phyloP scores from a whole-genome alignment of 805 yeast genomes.

The Schizosaccharomyces lindneri region DNA sequence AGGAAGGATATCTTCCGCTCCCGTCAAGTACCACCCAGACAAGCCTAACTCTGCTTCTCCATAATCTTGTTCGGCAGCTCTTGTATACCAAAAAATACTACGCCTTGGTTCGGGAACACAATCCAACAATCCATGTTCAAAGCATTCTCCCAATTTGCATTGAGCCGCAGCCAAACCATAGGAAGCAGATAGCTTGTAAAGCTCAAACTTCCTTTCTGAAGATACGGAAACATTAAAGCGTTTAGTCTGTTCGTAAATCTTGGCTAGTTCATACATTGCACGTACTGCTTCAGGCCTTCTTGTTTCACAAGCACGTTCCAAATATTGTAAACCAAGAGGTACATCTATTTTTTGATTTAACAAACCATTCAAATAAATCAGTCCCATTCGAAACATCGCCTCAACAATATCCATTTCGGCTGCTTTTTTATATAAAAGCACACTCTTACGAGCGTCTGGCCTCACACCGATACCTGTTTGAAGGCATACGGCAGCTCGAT shows the following conservation, averaged over 20 bases:
- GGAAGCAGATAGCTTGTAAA: constrained; percentile 34
- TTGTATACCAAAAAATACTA: constrained; percentile 50
- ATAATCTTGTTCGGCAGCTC: constrained; percentile 37
- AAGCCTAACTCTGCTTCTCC: constrained; percentile 46
- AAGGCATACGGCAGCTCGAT: constrained; percentile 43
- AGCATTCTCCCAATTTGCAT: constrained; percentile 43
- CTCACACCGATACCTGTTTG: constrained; percentile 38
- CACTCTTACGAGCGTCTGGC: constrained; percentile 23
- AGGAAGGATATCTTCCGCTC: constrained; percentile 31
- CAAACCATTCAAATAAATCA: constrained; percentile 30
- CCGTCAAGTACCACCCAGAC: constrained; percentile 63
- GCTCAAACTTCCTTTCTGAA: constrained; percentile 22
- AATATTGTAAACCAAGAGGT: constrained; percentile 25
- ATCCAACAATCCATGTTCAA: constrained; percentile 41
- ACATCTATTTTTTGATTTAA: constrained; percentile 19
- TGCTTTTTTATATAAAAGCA: constrained; percentile 31
- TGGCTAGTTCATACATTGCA: constrained; percentile 33
- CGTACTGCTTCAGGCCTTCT: constrained; percentile 26
- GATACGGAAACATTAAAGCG: constrained; percentile 15
- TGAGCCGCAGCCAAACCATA: constrained; percentile 42
- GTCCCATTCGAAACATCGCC: constrained; percentile 53
- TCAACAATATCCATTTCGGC: constrained; percentile 37
- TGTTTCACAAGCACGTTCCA: constrained; percentile 22
- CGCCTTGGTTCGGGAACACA: constrained; percentile 28
- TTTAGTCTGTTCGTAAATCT: constrained; percentile 21